phyloP scores from a whole-genome alignment of 2,329 filamentous ascomycete species.

The Gliomastix tumulicola region DNA sequence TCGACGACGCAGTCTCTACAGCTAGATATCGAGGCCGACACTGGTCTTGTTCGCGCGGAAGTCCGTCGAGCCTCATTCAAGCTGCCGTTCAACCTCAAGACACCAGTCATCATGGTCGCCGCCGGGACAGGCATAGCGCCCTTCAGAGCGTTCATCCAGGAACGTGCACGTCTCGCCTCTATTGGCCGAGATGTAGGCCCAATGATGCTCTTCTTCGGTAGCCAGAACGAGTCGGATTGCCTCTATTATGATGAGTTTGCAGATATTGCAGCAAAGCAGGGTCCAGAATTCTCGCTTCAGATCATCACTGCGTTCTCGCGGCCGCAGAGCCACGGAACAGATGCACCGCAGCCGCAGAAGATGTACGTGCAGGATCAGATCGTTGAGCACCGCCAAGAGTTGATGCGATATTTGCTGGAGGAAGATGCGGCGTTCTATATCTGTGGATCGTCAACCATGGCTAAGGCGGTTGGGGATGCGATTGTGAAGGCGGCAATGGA shows the following conservation, averaged over 20 bases:
- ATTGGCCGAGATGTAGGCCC: slow-evolving; percentile 7
- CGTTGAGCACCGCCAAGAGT: slow-evolving; percentile 10
- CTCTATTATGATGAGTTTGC: slow-evolving; percentile 1
- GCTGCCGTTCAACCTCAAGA: slow-evolving; percentile 35
- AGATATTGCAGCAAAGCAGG: slow-evolving; percentile 58
- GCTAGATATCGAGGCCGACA: no score
- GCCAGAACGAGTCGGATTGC: slow-evolving; percentile 3
- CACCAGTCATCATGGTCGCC: slow-evolving; percentile 18
- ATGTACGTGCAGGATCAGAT: slow-evolving; percentile 30
- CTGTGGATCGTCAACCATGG: slow-evolving; percentile 1
- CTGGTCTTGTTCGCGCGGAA: slow-evolving; percentile 42
- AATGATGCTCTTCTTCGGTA: slow-evolving; percentile 10
- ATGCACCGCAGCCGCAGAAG: slow-evolving; percentile 58
- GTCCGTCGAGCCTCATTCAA: slow-evolving; percentile 28
- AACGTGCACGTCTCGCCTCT: slow-evolving; percentile 4
- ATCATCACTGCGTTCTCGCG: neutral
- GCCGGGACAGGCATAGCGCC: slow-evolving; percentile 29
- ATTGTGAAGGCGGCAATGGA: neutral
- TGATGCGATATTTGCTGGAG: slow-evolving; percentile 23
- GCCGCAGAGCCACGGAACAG: neutral
- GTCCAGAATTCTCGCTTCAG: slow-evolving; percentile 30
- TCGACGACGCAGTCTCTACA: no score
- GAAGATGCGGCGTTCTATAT: slow-evolving; percentile 1
- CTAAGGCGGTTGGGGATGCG: neutral
- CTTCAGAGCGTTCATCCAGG: slow-evolving; percentile 10